Percentiles rank a stretch among this genome's conserved stretches.
Conservation (phyloP, 176 grass and related monocot genomes). For the Themeda triandra region DNA sequence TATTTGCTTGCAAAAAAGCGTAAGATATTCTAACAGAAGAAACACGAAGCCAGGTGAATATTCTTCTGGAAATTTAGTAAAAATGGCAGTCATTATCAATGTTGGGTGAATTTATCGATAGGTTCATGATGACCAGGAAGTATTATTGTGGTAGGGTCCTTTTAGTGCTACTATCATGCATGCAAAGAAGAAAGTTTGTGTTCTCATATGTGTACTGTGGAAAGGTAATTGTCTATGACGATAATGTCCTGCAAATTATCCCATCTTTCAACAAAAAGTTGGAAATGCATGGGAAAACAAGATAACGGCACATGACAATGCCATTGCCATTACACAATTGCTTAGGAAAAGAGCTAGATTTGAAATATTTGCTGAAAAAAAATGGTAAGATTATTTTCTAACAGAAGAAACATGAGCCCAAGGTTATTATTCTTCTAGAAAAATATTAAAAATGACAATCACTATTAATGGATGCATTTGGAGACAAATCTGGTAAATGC, state of each 20-base stretch:
- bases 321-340: too few relatives aligned
- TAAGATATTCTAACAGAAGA: conserved; percentile 1
- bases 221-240: too few relatives aligned
- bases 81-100: not conserved
- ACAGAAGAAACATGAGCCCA: not conserved
- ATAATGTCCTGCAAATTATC: too few relatives aligned
- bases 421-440: conserved; percentile 20
- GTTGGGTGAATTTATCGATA: not conserved
- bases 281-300: too few relatives aligned
- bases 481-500: conserved; percentile 14
- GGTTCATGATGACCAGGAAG: conserved; percentile 12
- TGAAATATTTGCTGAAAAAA: not conserved
- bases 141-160: too few relatives aligned
- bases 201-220: too few relatives aligned
- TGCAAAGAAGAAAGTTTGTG: too few relatives aligned
- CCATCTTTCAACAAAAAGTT: too few relatives aligned
- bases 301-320: too few relatives aligned
- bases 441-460: not conserved
- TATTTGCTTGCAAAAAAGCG: not conserved
- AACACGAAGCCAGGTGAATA: not conserved
- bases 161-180: too few relatives aligned
- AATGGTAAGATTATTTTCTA: conserved; percentile 10
- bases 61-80: conserved; percentile 15
- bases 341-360: not conserved
- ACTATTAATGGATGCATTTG: not conserved